These are phyloP conservation scores for Alternaria viburni DNA, from an alignment of 2,329 filamentous ascomycete species.

Conservation along the genomic window DNA sequence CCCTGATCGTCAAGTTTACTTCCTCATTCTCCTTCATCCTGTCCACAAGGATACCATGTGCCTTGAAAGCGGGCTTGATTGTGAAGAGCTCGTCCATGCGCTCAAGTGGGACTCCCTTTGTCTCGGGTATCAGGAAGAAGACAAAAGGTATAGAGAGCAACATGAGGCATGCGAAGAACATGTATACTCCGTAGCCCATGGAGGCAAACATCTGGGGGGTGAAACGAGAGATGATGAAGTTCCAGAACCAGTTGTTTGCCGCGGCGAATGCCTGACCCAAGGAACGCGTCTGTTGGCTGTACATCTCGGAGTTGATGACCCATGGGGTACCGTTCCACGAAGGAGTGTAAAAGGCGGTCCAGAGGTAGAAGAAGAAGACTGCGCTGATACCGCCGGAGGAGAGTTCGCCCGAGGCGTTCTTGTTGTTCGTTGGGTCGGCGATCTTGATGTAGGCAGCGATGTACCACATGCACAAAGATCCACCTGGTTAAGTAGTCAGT, in stretches of 20 bases:
- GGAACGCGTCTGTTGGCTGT: conserved; percentile 68
- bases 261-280: conserved; percentile 61
- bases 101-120: conserved; percentile 56
- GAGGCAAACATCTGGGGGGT: conserved; percentile 68
- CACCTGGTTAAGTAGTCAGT: conserved; percentile 40
- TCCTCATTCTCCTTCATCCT: conserved; percentile 49
- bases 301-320: conserved; percentile 78
- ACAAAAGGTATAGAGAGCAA: conserved; percentile 49
- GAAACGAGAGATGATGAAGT: conserved; percentile 72
- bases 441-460: conserved; percentile 67
- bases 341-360: conserved; percentile 74
- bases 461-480: conserved; percentile 69
- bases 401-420: conserved; percentile 37
- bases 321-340: conserved; percentile 77
- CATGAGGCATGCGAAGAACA: conserved; percentile 59
- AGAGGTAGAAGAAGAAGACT: conserved; percentile 76
- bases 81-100: conserved; percentile 57
- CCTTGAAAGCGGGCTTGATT: conserved; percentile 50
- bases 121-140: conserved; percentile 52
- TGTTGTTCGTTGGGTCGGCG: conserved; percentile 49
- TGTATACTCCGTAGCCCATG: conserved; percentile 55
- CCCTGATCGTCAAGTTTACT: conserved; percentile 23
- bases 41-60: conserved; percentile 49
- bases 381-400: conserved; percentile 63
- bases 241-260: conserved; percentile 75